These are phyloP conservation scores for Sugiyamaella novakii DNA, from an alignment of 1,139 yeast species.

Conservation along the genomic window DNA sequence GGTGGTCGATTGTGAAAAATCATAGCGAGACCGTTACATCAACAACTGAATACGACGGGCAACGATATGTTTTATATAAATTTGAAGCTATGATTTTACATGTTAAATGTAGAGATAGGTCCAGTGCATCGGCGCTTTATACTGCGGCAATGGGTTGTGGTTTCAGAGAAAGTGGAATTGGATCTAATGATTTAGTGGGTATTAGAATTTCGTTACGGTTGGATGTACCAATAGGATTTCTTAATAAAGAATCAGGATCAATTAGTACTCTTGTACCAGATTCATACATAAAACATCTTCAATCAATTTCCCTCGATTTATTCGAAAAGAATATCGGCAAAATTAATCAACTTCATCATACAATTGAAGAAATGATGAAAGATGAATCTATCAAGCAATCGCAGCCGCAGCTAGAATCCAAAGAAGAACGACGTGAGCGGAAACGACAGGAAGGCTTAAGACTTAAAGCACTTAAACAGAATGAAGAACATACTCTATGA, in stretches of 20 bases:
- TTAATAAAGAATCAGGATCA: slow-evolving; percentile 37
- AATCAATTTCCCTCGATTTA: slow-evolving; percentile 53
- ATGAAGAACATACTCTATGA: too few relatives aligned
- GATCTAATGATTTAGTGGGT: slow-evolving; percentile 76
- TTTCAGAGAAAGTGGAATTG: slow-evolving; percentile 84
- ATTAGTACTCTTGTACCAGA: slow-evolving; percentile 51
- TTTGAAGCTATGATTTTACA: slow-evolving; percentile 85
- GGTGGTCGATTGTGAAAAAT: slow-evolving; percentile 47
- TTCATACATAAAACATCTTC: slow-evolving; percentile 52
- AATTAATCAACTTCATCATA: slow-evolving; percentile 49
- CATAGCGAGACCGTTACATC: slow-evolving; percentile 20
- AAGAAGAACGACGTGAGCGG: slow-evolving; percentile 61
- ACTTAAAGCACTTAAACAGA: slow-evolving; percentile 42
- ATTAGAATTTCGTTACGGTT: slow-evolving; percentile 69
- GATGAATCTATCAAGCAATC: slow-evolving; percentile 14
- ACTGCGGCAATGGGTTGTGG: slow-evolving; percentile 81
- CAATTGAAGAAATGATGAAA: slow-evolving; percentile 41
- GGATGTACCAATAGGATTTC: slow-evolving; percentile 72
- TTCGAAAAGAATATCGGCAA: slow-evolving; percentile 65
- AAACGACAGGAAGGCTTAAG: slow-evolving; percentile 64
- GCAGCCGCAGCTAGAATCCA: slow-evolving; percentile 42
- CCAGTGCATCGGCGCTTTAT: slow-evolving; percentile 62
- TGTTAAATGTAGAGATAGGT: slow-evolving; percentile 69
- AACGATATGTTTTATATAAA: slow-evolving; percentile 65
- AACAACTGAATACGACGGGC: neutral